Conservation (phyloP, 2,329 filamentous ascomycete species). For the Cytospora paraplurivora region DNA sequence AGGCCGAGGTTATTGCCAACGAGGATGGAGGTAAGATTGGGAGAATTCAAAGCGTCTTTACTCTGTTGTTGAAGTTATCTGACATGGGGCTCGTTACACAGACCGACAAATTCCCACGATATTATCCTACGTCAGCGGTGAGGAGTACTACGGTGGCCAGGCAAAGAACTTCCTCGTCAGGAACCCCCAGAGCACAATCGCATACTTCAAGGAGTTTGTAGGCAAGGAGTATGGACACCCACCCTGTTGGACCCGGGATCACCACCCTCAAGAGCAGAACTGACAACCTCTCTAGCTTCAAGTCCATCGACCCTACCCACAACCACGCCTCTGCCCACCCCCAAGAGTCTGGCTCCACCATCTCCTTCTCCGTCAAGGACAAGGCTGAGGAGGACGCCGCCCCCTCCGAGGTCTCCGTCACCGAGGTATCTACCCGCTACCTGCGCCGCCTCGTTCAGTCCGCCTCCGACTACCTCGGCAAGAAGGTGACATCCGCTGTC, state of each 20-base stretch:
- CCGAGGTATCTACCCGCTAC: constrained; percentile 83
- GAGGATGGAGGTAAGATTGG: constrained; percentile 84
- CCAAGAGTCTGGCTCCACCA: constrained; percentile 67
- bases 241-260: not conserved
- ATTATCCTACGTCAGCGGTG: constrained; percentile 91
- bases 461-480: constrained; percentile 89
- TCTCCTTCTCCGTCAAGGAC: constrained; percentile 85
- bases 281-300: constrained; percentile 62
- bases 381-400: constrained; percentile 61
- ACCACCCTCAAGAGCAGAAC: constrained; percentile 1
- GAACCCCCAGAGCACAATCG: constrained; percentile 89
- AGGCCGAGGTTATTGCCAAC: constrained; percentile 97
- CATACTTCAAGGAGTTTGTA: constrained; percentile 94
- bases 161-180: constrained; percentile 92
- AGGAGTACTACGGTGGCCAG: constrained; percentile 95
- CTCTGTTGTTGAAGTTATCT: not conserved
- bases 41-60: not conserved
- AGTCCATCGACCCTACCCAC: constrained; percentile 93
- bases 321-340: constrained; percentile 94
- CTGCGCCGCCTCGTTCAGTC: constrained; percentile 78
- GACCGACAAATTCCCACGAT: constrained; percentile 96
- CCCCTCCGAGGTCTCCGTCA: constrained; percentile 70
- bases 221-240: constrained; percentile 77
- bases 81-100: constrained; percentile 39
- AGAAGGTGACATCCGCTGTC: constrained; percentile 91